phyloP scores from a whole-genome alignment of 2,329 filamentous ascomycete genomes.

The Stagonosporopsis cucurbitacearum region DNA sequence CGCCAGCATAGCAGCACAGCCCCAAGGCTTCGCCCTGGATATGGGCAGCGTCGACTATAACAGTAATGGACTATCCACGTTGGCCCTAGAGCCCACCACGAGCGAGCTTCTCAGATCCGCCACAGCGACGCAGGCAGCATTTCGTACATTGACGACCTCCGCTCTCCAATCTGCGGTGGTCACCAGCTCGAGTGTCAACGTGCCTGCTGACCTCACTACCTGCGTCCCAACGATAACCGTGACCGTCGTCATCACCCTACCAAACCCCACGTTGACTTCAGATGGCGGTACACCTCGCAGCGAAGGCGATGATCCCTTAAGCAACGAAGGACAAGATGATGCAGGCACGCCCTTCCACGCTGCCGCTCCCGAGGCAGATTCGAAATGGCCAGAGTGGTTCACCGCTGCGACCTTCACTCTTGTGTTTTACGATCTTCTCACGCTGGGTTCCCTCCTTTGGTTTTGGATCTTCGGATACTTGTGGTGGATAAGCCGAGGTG shows the following conservation, averaged over 20 bases:
- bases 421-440: constrained; percentile 28
- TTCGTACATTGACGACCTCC: background rate
- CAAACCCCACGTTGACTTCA: background rate
- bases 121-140: background rate
- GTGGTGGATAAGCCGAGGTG: constrained; percentile 3
- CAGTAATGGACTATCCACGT: background rate
- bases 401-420: constrained; percentile 20
- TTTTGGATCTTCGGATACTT: constrained; percentile 22
- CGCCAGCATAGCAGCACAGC: background rate
- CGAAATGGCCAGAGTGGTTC: constrained; percentile 17
- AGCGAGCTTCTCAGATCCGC: background rate
- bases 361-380: background rate
- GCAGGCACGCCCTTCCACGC: background rate
- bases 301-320: background rate
- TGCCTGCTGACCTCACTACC: background rate
- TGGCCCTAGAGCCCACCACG: background rate
- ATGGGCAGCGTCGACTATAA: background rate
- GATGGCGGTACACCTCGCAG: background rate
- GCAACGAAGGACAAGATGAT: background rate
- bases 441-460: constrained; percentile 18
- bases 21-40: constrained; percentile 7
- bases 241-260: background rate
- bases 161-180: background rate
- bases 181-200: background rate
- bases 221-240: constrained; percentile 1